Conservation (phyloP, 306 rosid species). For the Begonia peltatifolia region DNA sequence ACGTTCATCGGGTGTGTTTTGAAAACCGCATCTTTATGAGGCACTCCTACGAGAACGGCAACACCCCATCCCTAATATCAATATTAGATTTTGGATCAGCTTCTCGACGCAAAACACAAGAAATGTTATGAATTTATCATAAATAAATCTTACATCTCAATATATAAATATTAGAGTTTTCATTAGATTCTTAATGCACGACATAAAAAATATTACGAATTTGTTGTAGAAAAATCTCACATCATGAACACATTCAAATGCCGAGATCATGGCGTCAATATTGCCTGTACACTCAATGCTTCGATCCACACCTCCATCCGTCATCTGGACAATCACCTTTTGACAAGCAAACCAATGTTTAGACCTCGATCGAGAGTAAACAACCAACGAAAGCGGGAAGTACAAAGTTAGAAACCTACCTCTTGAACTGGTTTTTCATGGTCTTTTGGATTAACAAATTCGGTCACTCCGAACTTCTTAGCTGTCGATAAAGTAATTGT, state of each 20-base stretch:
- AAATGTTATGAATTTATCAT: not conserved
- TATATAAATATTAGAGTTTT: too few species aligned
- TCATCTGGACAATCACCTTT: conserved; percentile 33
- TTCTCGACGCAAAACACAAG: not conserved
- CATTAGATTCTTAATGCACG: not conserved
- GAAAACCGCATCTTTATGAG: conserved; percentile 26
- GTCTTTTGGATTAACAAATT: conserved; percentile 39
- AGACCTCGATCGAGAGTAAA: too few species aligned
- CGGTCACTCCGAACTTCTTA: conserved; percentile 33
- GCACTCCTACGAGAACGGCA: conserved; percentile 41
- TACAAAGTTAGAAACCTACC: conserved; percentile 8
- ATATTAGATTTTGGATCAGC: not conserved
- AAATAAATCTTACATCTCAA: conserved; percentile 17
- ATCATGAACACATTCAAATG: conserved; percentile 47
- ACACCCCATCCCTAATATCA: conserved; percentile 38
- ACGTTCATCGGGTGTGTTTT: conserved; percentile 27
- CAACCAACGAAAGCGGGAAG: too few species aligned
- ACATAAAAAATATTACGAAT: not conserved
- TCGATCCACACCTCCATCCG: conserved; percentile 46
- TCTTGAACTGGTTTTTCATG: conserved; percentile 33
- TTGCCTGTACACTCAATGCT: conserved; percentile 40
- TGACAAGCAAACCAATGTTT: too few species aligned
- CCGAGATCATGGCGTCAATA: conserved; percentile 31
- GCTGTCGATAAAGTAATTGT: conserved; percentile 14
- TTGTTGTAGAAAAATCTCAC: conserved; percentile 8